Conservation (phyloP, 2,329 filamentous ascomycete genomes). For the Plectosphaerella plurivora region DNA sequence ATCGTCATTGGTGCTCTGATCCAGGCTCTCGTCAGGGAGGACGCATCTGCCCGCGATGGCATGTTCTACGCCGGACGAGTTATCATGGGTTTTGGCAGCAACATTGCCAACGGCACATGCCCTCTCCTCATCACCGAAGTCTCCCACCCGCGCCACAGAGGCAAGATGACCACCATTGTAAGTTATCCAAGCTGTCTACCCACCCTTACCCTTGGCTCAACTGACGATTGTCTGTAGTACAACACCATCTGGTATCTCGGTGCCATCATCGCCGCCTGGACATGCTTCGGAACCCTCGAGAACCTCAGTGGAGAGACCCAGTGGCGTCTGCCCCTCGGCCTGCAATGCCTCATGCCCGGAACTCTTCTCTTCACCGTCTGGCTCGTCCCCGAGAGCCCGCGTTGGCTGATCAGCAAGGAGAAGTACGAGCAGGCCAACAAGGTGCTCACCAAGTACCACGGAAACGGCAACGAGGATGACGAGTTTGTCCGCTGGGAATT, state of each 20-base stretch:
- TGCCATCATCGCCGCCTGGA: conserved; percentile 35
- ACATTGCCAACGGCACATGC: conserved; percentile 38
- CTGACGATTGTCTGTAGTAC: conserved; percentile 20
- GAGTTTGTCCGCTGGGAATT: conserved; percentile 31
- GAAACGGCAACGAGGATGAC: conserved; percentile 30
- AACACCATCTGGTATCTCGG: conserved; percentile 42
- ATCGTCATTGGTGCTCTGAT: conserved; percentile 43
- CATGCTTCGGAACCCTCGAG: conserved; percentile 38
- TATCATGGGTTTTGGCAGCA: conserved; percentile 48
- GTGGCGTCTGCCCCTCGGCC: conserved; percentile 37
- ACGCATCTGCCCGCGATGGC: conserved; percentile 11
- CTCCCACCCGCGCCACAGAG: conserved; percentile 44
- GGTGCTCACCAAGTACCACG: conserved; percentile 35
- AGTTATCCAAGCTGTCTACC: background rate
- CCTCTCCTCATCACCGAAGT: conserved; percentile 45
- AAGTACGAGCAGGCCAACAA: conserved; percentile 18
- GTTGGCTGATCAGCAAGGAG: conserved; percentile 33
- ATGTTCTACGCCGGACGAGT: conserved; percentile 47
- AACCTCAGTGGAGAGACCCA: conserved; percentile 41
- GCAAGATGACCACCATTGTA: conserved; percentile 36
- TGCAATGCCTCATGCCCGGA: conserved; percentile 40
- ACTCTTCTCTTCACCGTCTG: conserved; percentile 40
- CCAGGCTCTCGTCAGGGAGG: conserved; percentile 33
- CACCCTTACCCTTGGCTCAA: background rate
- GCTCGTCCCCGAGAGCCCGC: conserved; percentile 39